Evolutionary conservation across 2,329 filamentous ascomycete genomes (phyloP).

Genomic region (Colletotrichum musae): DNA sequence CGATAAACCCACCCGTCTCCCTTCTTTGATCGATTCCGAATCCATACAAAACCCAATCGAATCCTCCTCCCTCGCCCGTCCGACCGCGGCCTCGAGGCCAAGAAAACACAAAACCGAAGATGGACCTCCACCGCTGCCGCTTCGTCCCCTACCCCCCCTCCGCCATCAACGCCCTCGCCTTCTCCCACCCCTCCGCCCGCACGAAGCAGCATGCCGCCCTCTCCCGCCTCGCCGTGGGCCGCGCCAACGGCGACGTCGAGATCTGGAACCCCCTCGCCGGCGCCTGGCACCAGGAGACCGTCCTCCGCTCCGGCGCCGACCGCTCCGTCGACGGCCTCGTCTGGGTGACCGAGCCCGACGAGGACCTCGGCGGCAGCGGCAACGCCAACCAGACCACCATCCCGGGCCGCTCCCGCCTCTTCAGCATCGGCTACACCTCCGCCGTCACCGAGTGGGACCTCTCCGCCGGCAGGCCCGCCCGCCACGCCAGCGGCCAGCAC

Average conservation of each 20-base stretch:
- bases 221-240: constrained; percentile 87
- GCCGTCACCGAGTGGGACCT: constrained; percentile 97
- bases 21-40: not conserved
- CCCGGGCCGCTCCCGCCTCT: constrained; percentile 77
- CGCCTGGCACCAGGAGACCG: constrained; percentile 90
- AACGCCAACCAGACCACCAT: constrained; percentile 46
- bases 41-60: constrained; percentile 20
- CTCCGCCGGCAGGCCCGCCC: constrained; percentile 80
- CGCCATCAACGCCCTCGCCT: constrained; percentile 94
- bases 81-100: constrained; percentile 28
- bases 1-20: too few species aligned
- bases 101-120: constrained; percentile 53
- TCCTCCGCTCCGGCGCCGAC: constrained; percentile 86
- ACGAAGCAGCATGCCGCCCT: constrained; percentile 65
- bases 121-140: constrained; percentile 98
- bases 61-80: constrained; percentile 8
- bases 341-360: constrained; percentile 90
- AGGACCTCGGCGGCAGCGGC: constrained; percentile 68
- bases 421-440: constrained; percentile 95
- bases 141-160: constrained; percentile 94
- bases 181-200: constrained; percentile 79
- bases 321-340: constrained; percentile 90
- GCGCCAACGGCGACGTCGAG: constrained; percentile 96
- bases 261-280: constrained; percentile 93
- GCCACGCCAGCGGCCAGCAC: constrained; percentile 91